Evolutionary conservation across 257 asterid genomes (phyloP).

Genomic region (Catharanthus roseus): DNA sequence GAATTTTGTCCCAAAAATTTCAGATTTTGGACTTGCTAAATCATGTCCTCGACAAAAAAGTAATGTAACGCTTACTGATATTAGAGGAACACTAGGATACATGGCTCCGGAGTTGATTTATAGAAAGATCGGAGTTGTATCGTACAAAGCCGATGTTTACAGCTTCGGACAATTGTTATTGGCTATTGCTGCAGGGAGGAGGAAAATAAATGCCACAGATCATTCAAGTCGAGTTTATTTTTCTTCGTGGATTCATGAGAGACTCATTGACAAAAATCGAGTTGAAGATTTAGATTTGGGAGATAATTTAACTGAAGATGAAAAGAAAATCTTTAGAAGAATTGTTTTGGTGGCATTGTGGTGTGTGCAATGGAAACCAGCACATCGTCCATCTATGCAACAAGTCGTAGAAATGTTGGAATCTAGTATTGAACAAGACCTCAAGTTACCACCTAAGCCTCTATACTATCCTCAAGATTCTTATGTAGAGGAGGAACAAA

Average conservation of each 20-base stretch:
- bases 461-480: constrained; percentile 2
- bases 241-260: constrained; percentile 16
- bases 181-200: constrained; percentile 22
- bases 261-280: constrained; percentile 1
- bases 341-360: constrained; percentile 17
- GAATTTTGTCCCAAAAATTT: constrained; percentile 17
- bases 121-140: constrained; percentile 15
- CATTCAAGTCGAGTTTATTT: constrained; percentile 14
- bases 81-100: constrained; percentile 27
- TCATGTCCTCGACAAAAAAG: constrained; percentile 6
- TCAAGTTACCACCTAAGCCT: constrained; percentile 20
- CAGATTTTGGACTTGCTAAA: constrained; percentile 20
- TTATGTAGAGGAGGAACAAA: too few relatives aligned
- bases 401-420: constrained; percentile 20
- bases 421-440: not conserved
- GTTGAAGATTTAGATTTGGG: constrained; percentile 4
- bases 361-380: constrained; percentile 25
- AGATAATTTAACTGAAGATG: constrained; percentile 7
- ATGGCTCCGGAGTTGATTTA: constrained; percentile 23
- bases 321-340: constrained; percentile 4
- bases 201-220: constrained; percentile 9
- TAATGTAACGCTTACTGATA: constrained; percentile 10
- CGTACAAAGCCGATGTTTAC: constrained; percentile 23
- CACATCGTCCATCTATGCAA: constrained; percentile 18
- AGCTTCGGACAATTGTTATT: constrained; percentile 24